phyloP scores from a whole-genome alignment of 768 basidiomycete genomes.

The Lactifluus subvellereus region DNA sequence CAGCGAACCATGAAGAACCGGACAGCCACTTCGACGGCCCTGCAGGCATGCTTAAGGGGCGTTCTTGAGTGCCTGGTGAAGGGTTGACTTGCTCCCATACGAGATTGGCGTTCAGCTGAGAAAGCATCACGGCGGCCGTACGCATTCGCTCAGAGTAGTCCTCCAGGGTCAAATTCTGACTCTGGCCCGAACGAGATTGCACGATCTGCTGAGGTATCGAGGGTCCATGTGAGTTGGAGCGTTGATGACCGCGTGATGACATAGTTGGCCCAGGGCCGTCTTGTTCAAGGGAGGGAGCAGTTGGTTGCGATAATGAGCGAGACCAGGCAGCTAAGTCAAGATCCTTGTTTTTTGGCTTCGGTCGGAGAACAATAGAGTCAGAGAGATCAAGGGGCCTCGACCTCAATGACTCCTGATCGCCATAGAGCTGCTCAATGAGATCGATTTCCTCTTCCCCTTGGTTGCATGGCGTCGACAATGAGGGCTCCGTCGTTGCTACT shows the following conservation, averaged over 20 bases:
- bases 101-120: constrained; percentile 85
- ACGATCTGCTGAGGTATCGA: constrained; percentile 15
- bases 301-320: constrained; percentile 41
- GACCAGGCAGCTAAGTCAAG: constrained; percentile 86
- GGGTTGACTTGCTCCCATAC: constrained; percentile 47
- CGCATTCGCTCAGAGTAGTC: constrained; percentile 99
- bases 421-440: constrained; percentile 93
- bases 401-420: constrained; percentile 65
- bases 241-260: constrained; percentile 1
- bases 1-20: constrained; percentile 28
- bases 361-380: constrained; percentile 78
- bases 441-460: constrained; percentile 86
- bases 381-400: constrained; percentile 70
- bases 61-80: constrained; percentile 15
- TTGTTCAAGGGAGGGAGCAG: constrained; percentile 40
- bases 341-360: constrained; percentile 81
- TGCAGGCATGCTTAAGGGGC: constrained; percentile 12
- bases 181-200: constrained; percentile 8
- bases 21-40: constrained; percentile 30
- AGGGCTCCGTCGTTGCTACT: not conserved
- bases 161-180: constrained; percentile 64
- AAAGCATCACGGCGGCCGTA: constrained; percentile 96
- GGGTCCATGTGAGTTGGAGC: constrained; percentile 9
- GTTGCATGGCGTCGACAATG: constrained; percentile 12
- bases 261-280: not conserved